Evolutionary conservation across 2,329 filamentous ascomycete genomes (phyloP).

Genomic region (Claviceps monticola): DNA sequence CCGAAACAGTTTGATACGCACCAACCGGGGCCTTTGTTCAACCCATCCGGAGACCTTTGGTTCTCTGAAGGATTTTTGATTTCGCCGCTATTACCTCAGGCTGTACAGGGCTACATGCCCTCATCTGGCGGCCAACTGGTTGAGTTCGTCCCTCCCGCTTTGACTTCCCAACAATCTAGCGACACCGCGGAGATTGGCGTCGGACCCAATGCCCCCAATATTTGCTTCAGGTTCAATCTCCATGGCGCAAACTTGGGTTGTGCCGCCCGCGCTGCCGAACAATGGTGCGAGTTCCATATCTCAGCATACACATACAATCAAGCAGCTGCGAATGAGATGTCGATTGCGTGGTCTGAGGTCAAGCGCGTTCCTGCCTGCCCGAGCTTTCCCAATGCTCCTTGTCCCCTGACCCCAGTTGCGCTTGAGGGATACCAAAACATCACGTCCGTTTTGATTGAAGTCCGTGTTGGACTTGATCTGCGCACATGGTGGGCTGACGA

Average conservation of each 20-base stretch:
- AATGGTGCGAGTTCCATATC: constrained; percentile 28
- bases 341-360: constrained; percentile 26
- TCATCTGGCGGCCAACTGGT: constrained; percentile 26
- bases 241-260: constrained; percentile 26
- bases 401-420: constrained; percentile 20
- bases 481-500: constrained; percentile 30
- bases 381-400: constrained; percentile 19
- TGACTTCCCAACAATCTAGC: constrained; percentile 15
- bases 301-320: constrained; percentile 26
- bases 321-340: constrained; percentile 18
- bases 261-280: constrained; percentile 19
- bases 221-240: constrained; percentile 27
- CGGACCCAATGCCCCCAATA: constrained; percentile 21
- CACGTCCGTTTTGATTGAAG: constrained; percentile 24
- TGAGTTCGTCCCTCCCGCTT: constrained; percentile 24
- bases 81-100: constrained; percentile 20
- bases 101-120: constrained; percentile 20
- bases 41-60: constrained; percentile 26
- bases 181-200: constrained; percentile 27
- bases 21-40: constrained; percentile 24
- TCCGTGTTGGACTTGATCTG: constrained; percentile 23
- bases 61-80: constrained; percentile 28
- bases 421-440: constrained; percentile 25
- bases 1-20: constrained; percentile 22
- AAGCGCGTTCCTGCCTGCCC: constrained; percentile 25